Base-by-base conservation (phyloP, 2,329 filamentous ascomycete genomes). In the Penicillium griseofulvum region DNA sequence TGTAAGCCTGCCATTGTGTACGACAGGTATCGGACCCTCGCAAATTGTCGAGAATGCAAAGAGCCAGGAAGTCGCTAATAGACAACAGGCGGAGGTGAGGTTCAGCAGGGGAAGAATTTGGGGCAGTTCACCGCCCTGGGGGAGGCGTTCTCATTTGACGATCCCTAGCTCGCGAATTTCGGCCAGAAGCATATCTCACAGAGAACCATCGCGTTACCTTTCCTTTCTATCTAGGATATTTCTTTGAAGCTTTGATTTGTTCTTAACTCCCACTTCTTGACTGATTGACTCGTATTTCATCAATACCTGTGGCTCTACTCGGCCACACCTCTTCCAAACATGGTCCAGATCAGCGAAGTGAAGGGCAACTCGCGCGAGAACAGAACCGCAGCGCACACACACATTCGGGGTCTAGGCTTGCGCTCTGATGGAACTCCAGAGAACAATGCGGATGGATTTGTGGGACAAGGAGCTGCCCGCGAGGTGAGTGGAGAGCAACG, bases 281-380 rank as follows among this genome's bases (percentile, higher is more conserved):
- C 36, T 41, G 24, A 52, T 57, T 56, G 59, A 57, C 26, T 37
- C 14, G 17, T 33, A 41, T 31, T 29, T 22, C 26, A 51, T 43
- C 44, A 38, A 43, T 28, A 51, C 29, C 16, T 36, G 55, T 65
- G 63, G 61, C 67, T 68, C 58, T 57, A 41, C 46, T 56, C 68
- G 63, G 66, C 64, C 64, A 54, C 63, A 63, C 58, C 55, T 57
- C 56, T 62, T 59, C 64, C 51, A 56, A 73, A 56, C 61, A 93
- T 92, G 89, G 89, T 93, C 67, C 88, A 91, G 75, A 91, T 94
- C 77, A 95, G 89, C 80, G 91, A 96, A 80, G 90, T 96, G 71
- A 96, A 96, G 82, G 89, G 89, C 80, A 93, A 91, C 78, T 87
- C 87, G 80, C 91, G 94, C 80, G 93, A 97, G 76, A 94, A 95